A percentile compares a stretch with the other conserved stretches of the same genome.
These are phyloP conservation scores for Asparagopsis taxiformis DNA, from an alignment of 31 red algal genomes.

Conservation along the genomic window DNA sequence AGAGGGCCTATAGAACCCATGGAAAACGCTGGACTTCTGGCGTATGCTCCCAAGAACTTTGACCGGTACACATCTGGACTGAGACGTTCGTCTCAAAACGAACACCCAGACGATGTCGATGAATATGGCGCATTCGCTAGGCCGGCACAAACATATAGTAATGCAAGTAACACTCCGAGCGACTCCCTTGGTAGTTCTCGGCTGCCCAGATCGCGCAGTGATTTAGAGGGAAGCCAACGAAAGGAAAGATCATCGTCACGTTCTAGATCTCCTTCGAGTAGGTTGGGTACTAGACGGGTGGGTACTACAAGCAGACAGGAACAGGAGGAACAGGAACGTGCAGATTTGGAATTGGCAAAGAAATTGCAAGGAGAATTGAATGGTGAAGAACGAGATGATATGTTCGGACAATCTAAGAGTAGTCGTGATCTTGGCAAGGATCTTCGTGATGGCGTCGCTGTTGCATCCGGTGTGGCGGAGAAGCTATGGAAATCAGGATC, in stretches of 20 bases:
- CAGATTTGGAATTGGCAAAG: conserved; percentile 38
- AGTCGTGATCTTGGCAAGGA: too few species aligned
- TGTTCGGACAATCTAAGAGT: too few species aligned
- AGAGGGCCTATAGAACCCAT: too few species aligned
- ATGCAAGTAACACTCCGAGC: conserved; percentile 10
- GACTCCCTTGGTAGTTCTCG: conserved; percentile 4
- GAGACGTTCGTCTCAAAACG: conserved; percentile 13
- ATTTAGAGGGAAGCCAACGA: background rate
- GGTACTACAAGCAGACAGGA: too few species aligned
- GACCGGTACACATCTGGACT: too few species aligned
- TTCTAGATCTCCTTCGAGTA: background rate
- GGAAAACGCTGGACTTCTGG: too few species aligned
- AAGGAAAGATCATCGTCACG: conserved; percentile 4
- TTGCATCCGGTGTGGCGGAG: conserved; percentile 12
- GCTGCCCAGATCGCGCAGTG: conserved; percentile 22
- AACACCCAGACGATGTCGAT: conserved; percentile 11
- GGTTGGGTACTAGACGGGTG: background rate
- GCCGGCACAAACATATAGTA: too few species aligned
- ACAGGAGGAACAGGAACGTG: conserved; percentile 10
- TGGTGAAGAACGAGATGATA: background rate
- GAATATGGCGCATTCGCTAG: conserved; percentile 1
- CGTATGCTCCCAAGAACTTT: too few species aligned
- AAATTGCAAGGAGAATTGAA: conserved; percentile 31
- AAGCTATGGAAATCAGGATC: conserved; percentile 24
- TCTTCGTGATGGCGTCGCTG: conserved; percentile 11